Evolutionary conservation across 2,329 filamentous ascomycete species (phyloP).

Genomic region (Ophiocordyceps unilateralis): DNA sequence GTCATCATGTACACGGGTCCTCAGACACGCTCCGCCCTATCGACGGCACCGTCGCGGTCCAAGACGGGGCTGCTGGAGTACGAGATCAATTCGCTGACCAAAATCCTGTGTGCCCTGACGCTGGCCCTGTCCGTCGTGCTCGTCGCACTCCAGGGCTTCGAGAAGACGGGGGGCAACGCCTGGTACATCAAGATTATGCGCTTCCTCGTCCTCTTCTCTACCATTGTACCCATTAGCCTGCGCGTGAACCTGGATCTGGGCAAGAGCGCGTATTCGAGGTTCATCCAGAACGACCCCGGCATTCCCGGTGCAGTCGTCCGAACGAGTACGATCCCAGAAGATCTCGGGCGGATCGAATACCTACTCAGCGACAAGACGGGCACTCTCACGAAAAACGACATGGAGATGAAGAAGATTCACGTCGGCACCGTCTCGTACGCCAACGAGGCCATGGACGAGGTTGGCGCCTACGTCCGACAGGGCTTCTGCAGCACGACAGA

Average conservation of each 20-base stretch:
- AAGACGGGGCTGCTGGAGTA: constrained; percentile 89
- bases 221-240: constrained; percentile 92
- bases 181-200: constrained; percentile 98
- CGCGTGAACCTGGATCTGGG: constrained; percentile 95
- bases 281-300: constrained; percentile 79
- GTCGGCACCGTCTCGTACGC: constrained; percentile 96
- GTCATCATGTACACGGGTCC: constrained; percentile 89
- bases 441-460: constrained; percentile 98
- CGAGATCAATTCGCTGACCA: constrained; percentile 93
- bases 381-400: constrained; percentile 94
- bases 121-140: constrained; percentile 72
- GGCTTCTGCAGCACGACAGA: constrained; percentile 47
- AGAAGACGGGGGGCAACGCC: constrained; percentile 42
- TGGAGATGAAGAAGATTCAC: constrained; percentile 98
- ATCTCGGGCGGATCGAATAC: constrained; percentile 90
- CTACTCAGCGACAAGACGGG: constrained; percentile 93
- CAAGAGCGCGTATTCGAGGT: constrained; percentile 89
- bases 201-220: constrained; percentile 97
- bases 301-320: constrained; percentile 87
- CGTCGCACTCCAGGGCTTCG: constrained; percentile 73
- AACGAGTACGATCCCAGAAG: constrained; percentile 94
- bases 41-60: constrained; percentile 77
- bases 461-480: constrained; percentile 69
- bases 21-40: constrained; percentile 84
- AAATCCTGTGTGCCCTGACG: constrained; percentile 84